A percentile compares a stretch with the other conserved stretches of the same genome.
Conservation (phyloP, 1,139 yeast genomes). For the Nakaseomyces sp. region DNA sequence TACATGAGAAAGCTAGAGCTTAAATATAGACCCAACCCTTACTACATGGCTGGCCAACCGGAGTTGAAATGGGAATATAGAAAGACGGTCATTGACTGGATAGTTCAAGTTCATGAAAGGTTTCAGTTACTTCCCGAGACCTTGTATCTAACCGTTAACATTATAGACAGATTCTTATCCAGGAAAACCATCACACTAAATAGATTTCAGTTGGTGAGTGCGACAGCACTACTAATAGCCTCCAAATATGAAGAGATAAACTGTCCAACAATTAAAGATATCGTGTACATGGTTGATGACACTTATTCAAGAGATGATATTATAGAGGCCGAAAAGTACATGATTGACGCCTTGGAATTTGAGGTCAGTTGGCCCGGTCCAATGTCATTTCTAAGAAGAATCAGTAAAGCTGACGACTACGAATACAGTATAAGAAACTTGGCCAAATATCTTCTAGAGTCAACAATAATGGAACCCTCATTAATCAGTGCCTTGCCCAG, state of each 20-base stretch:
- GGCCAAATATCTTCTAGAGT: conserved; percentile 83
- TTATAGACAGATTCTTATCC: conserved; percentile 75
- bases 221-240: conserved; percentile 88
- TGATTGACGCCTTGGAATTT: conserved; percentile 83
- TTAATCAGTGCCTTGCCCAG: conserved; percentile 85
- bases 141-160: conserved; percentile 71
- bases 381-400: conserved; percentile 84
- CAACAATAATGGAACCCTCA: conserved; percentile 80
- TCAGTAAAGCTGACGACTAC: conserved; percentile 91
- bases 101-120: conserved; percentile 81
- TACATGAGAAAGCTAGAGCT: conserved; percentile 72
- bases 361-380: conserved; percentile 98
- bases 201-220: conserved; percentile 89
- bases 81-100: conserved; percentile 80
- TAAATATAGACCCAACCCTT: conserved; percentile 64
- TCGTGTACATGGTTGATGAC: conserved; percentile 89
- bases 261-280: conserved; percentile 89
- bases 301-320: conserved; percentile 76
- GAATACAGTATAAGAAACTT: conserved; percentile 85
- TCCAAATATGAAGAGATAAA: conserved; percentile 93
- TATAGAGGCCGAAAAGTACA: conserved; percentile 78
- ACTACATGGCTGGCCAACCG: conserved; percentile 73
- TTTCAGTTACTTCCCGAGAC: conserved; percentile 87
- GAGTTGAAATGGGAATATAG: conserved; percentile 89
- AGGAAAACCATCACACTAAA: conserved; percentile 68